phyloP scores from a whole-genome alignment of 768 basidiomycete genomes.

The Calvatia gigantea region DNA sequence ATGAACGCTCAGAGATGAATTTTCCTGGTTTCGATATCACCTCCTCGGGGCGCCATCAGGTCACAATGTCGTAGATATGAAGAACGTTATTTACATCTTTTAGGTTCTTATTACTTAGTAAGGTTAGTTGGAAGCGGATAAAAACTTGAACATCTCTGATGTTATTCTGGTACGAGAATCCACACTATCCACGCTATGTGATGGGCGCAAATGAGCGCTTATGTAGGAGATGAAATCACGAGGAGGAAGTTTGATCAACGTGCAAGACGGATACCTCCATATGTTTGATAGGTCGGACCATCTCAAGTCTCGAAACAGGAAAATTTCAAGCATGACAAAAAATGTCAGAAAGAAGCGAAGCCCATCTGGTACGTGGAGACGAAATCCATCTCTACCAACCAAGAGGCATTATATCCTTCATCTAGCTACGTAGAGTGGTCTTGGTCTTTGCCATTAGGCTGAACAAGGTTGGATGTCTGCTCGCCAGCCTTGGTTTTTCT shows the following conservation, averaged over 20 bases:
- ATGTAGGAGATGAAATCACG: background rate
- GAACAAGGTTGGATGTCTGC: conserved; percentile 38
- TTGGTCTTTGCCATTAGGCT: conserved; percentile 82
- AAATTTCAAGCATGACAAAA: background rate
- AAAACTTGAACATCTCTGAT: background rate
- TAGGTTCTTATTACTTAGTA: too few relatives aligned
- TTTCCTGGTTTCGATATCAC: too few relatives aligned
- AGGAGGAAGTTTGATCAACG: background rate
- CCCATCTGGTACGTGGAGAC: conserved; percentile 26
- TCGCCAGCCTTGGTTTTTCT: conserved; percentile 67
- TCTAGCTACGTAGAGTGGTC: conserved; percentile 34
- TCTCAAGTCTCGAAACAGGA: background rate
- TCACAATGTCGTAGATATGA: too few relatives aligned
- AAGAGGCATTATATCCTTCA: conserved; percentile 73
- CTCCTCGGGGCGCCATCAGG: too few relatives aligned
- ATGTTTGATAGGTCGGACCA: background rate
- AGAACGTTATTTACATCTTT: too few relatives aligned
- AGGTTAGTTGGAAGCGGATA: too few relatives aligned
- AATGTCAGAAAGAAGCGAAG: conserved; percentile 61
- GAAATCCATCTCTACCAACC: conserved; percentile 15
- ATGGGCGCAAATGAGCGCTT: conserved; percentile 6
- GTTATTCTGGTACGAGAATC: background rate
- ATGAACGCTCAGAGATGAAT: too few relatives aligned
- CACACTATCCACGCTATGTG: background rate
- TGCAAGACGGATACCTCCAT: background rate